Evolutionary conservation across 257 asterid species (phyloP).

Genomic region (Solanum clarkiae): DNA sequence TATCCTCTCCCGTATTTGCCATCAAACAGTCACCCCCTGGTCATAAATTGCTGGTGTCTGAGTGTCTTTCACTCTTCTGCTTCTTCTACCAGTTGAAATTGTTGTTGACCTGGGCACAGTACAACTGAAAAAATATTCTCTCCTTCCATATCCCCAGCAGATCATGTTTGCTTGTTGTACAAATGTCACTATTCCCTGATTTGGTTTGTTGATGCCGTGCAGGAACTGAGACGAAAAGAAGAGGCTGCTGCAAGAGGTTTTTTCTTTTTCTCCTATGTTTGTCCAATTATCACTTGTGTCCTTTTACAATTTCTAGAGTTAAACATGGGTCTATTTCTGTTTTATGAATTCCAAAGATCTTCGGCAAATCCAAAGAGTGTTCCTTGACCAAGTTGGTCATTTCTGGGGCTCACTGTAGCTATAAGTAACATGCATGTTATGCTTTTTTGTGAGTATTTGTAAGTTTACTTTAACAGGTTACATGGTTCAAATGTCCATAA

Average conservation of each 20-base stretch:
- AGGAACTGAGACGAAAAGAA: conserved; percentile 11
- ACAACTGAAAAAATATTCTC: not conserved
- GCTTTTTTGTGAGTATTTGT: conserved; percentile 28
- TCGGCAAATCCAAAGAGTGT: not conserved
- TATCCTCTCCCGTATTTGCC: not conserved
- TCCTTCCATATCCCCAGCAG: not conserved
- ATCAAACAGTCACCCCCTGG: not conserved
- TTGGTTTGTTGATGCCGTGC: not conserved
- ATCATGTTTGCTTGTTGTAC: not conserved
- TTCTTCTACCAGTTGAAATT: not conserved
- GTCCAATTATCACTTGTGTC: not conserved
- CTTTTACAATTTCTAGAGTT: not conserved
- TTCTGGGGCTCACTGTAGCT: not conserved
- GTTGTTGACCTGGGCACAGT: not conserved
- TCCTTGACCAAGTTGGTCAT: not conserved
- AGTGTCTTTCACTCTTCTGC: not conserved
- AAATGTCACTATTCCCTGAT: not conserved
- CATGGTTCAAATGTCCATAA: not conserved
- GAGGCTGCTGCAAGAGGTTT: conserved; percentile 76
- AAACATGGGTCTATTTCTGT: not conserved
- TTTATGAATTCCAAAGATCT: not conserved
- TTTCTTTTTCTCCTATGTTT: not conserved
- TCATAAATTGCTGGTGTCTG: not conserved
- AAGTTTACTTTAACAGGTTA: not conserved
- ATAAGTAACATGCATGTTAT: not conserved